These are phyloP conservation scores for Pholiota adiposa DNA, from an alignment of 1,284 basidiomycete genomes.

Conservation along the genomic window DNA sequence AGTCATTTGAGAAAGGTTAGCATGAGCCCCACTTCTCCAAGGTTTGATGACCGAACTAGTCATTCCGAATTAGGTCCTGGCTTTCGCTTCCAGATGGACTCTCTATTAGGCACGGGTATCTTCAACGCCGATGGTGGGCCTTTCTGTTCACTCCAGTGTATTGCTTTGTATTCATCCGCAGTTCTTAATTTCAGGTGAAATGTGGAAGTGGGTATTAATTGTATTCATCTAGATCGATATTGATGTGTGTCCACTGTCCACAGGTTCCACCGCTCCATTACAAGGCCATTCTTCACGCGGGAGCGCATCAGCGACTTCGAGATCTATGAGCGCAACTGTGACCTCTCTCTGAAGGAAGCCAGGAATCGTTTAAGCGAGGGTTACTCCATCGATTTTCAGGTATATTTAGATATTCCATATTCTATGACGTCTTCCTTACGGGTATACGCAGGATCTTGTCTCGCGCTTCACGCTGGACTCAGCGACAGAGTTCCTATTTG, in stretches of 20 bases:
- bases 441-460: slow-evolving; percentile 39
- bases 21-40: background rate
- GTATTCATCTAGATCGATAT: background rate
- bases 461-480: slow-evolving; percentile 50
- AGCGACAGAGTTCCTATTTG: slow-evolving; percentile 57
- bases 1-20: slow-evolving; percentile 43
- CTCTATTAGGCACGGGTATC: slow-evolving; percentile 50
- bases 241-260: background rate
- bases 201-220: slow-evolving; percentile 41
- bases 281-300: slow-evolving; percentile 56
- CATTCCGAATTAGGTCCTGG: slow-evolving; percentile 26
- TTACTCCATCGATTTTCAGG: slow-evolving; percentile 56
- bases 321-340: slow-evolving; percentile 48
- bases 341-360: slow-evolving; percentile 40
- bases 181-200: slow-evolving; percentile 23
- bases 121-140: slow-evolving; percentile 43
- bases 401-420: slow-evolving; percentile 15
- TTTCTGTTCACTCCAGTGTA: background rate
- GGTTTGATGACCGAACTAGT: background rate
- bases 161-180: background rate
- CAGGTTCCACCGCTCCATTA: slow-evolving; percentile 56
- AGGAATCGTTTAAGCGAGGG: slow-evolving; percentile 43
- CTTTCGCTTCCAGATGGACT: slow-evolving; percentile 33
- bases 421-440: background rate
- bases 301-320: slow-evolving; percentile 58